Evolutionary conservation across 257 asterid genomes (phyloP), one percentile per base, ranked within the genome.

Genomic region (Linderniella brevidens): DNA sequence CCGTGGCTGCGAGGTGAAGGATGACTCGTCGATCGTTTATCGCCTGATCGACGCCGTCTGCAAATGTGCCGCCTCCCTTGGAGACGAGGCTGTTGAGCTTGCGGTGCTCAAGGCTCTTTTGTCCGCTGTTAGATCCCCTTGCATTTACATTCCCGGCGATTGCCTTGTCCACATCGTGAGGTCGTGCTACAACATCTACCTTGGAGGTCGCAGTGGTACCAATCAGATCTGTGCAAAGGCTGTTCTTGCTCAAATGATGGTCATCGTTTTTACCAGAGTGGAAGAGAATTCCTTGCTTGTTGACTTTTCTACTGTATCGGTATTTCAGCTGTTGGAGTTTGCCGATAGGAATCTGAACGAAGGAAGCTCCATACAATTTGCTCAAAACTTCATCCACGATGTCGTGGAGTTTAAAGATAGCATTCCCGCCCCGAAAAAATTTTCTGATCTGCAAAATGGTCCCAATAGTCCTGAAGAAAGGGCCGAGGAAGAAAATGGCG

Each of bases 221-320:
- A 85, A 85, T 71, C 98, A 90, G 82, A 85, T 90, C 74, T 90
- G 98, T 65, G 98, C 98, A 3, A 90, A 90, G 77, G 65, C 94
- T 17, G 90, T 85, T 55, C 90, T 90, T 48, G 93, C 96, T 9
- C 98, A 90, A 73, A 90, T 85, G 93, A 81, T 85, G 94, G 52
- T 90, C 61, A 71, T 85, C 64, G 68, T 85, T 50, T 90, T 85
- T 82, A 62, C 92, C 57, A 70, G 98, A 59, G 90, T 65, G 8
- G 94, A 84, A 71, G 78, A 75, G 57, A 71, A 81, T 56, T 72
- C 85, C 56, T 61, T 67, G 78, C 52, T 52, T 11, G 79, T 71
- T 38, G 60, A 73, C 48, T 66, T 85, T 57, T 74, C 65, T 64
- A 77, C 72, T 44, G 86, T 75, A 3, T 69, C 86, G 43, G 96